phyloP scores from a whole-genome alignment of 2,329 filamentous ascomycete species.

The Xylaria sp. region DNA sequence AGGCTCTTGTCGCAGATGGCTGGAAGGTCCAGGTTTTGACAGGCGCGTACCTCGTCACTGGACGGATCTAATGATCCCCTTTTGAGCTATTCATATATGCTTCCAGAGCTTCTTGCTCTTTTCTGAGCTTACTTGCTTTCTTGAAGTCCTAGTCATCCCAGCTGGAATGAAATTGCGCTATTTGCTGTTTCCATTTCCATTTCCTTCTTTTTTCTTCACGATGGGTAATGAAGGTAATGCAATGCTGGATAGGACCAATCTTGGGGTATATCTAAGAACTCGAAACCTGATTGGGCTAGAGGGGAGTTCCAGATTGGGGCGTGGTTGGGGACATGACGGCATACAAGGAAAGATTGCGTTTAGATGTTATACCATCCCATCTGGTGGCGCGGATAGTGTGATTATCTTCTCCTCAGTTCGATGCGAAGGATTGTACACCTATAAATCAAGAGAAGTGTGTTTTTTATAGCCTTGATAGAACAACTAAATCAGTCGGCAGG shows the following conservation, averaged over 20 bases:
- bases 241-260: not conserved
- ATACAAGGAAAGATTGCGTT: not conserved
- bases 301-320: not conserved
- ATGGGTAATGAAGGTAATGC: not conserved
- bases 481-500: not conserved
- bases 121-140: not conserved
- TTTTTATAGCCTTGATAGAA: not conserved
- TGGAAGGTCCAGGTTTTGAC: slow-evolving; percentile 82
- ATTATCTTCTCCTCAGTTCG: not conserved
- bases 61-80: slow-evolving; percentile 53
- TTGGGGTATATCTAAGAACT: not conserved
- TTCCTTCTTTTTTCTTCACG: not conserved
- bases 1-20: slow-evolving; percentile 77
- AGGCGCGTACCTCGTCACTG: slow-evolving; percentile 76
- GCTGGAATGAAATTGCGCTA: not conserved
- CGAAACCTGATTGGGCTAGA: not conserved
- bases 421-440: not conserved
- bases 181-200: not conserved
- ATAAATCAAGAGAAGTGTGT: not conserved
- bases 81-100: not conserved
- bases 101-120: not conserved
- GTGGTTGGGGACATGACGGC: not conserved
- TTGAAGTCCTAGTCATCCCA: not conserved
- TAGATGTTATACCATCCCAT: not conserved
- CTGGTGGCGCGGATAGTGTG: not conserved